Percentiles rank a stretch among this genome's conserved stretches.
phyloP scores from a whole-genome alignment of 2,329 filamentous ascomycete species.

The Aureobasidium sp. region DNA sequence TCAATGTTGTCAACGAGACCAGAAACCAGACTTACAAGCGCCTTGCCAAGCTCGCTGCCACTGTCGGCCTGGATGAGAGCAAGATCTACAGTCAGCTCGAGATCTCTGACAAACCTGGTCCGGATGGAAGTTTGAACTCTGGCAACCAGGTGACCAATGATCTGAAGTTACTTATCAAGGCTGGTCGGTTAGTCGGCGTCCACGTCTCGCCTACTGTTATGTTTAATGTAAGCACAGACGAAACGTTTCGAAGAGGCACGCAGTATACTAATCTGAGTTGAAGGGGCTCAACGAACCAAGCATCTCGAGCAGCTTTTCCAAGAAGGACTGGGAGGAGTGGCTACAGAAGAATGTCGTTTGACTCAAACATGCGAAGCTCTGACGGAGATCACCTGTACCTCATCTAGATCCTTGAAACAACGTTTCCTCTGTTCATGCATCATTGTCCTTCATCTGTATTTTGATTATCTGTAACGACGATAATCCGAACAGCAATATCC shows the following conservation, averaged over 20 bases:
- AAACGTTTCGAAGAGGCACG: neutral
- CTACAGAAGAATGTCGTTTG: constrained; percentile 58
- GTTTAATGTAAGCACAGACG: constrained; percentile 56
- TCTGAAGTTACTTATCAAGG: constrained; percentile 67
- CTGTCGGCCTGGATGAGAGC: constrained; percentile 64
- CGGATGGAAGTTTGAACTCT: constrained; percentile 63
- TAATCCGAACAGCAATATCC: too few relatives aligned
- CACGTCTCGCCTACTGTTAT: constrained; percentile 89
- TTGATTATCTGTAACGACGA: too few relatives aligned
- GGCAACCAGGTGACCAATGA: constrained; percentile 82
- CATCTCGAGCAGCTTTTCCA: constrained; percentile 71
- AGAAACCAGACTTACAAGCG: constrained; percentile 78
- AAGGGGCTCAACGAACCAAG: constrained; percentile 65
- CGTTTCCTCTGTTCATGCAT: too few relatives aligned
- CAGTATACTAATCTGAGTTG: constrained; percentile 17
- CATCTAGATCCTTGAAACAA: neutral
- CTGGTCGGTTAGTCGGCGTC: constrained; percentile 66
- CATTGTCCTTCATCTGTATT: too few relatives aligned
- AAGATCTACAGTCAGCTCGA: constrained; percentile 62
- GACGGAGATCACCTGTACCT: neutral
- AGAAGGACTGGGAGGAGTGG: constrained; percentile 81
- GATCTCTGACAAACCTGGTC: constrained; percentile 59
- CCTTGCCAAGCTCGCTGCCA: constrained; percentile 64
- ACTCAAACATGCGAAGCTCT: constrained; percentile 18
- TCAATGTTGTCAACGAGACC: constrained; percentile 72